Percentiles rank a stretch among this genome's conserved stretches.
phyloP scores from a whole-genome alignment of 2,329 filamentous ascomycete species.

The Fusarium burgessii region DNA sequence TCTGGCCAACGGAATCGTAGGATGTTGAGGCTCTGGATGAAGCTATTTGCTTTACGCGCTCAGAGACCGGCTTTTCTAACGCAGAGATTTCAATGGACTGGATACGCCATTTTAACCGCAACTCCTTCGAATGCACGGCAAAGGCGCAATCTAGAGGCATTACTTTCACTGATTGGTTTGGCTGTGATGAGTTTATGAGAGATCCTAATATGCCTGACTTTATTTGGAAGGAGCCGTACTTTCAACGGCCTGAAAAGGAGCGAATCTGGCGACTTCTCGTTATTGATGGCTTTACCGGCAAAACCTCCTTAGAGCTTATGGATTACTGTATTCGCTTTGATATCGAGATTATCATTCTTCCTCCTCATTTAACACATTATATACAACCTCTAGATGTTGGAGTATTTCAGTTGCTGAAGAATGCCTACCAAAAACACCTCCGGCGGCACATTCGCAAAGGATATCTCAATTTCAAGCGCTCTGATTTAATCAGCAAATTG shows the following conservation, averaged over 20 bases:
- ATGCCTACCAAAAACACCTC: too few relatives aligned
- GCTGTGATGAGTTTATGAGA: neutral
- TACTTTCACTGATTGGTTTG: neutral
- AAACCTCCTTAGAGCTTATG: too few relatives aligned
- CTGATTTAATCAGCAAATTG: too few relatives aligned
- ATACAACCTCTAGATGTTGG: too few relatives aligned
- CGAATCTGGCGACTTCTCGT: too few relatives aligned
- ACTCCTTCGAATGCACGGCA: neutral
- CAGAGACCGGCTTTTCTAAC: neutral
- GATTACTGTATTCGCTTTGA: too few relatives aligned
- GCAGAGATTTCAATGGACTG: neutral
- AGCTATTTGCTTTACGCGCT: neutral
- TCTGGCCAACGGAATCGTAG: neutral
- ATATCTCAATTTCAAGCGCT: too few relatives aligned
- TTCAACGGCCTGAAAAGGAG: neutral
- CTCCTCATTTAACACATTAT: too few relatives aligned
- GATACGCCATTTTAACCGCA: neutral
- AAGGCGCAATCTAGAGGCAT: neutral
- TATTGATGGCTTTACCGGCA: too few relatives aligned
- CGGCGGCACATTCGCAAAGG: too few relatives aligned
- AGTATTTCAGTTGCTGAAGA: too few relatives aligned
- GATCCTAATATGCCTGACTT: neutral
- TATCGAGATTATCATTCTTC: too few relatives aligned
- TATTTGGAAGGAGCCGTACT: neutral
- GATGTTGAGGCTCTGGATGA: neutral